Evolutionary conservation across 768 basidiomycete species (phyloP).

Genomic region (Mrakia frigida): DNA sequence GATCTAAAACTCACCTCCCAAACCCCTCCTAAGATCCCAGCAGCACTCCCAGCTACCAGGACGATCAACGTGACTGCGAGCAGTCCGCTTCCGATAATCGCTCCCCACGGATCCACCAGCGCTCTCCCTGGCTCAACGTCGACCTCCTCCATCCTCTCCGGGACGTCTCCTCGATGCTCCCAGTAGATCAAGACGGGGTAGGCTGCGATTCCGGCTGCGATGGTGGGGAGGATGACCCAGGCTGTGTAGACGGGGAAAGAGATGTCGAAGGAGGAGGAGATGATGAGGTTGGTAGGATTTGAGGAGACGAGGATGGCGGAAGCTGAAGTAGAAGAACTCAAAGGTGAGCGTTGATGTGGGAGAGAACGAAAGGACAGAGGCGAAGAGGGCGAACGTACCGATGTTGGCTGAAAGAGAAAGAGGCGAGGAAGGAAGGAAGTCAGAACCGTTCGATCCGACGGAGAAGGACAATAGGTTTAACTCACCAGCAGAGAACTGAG

Average conservation of each 20-base stretch:
- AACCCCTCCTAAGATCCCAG: constrained; percentile 40
- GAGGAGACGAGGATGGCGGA: constrained; percentile 65
- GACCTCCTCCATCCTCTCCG: constrained; percentile 36
- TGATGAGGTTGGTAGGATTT: constrained; percentile 88
- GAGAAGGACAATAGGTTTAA: no score
- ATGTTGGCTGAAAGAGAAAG: background rate
- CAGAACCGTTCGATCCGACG: background rate
- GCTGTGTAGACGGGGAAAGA: constrained; percentile 73
- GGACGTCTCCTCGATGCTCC: constrained; percentile 34
- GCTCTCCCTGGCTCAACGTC: constrained; percentile 54
- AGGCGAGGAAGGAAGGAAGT: background rate
- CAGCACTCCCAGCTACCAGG: constrained; percentile 65
- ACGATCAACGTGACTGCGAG: constrained; percentile 64
- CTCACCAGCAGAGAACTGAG: constrained; percentile 44
- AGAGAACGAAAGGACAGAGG: constrained; percentile 62
- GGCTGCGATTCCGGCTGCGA: constrained; percentile 58
- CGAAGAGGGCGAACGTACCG: background rate
- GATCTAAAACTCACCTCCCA: constrained; percentile 36
- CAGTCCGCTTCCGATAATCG: constrained; percentile 64
- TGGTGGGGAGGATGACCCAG: constrained; percentile 74
- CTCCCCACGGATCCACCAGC: constrained; percentile 68
- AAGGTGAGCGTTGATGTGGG: constrained; percentile 51
- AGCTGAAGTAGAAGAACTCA: constrained; percentile 42
- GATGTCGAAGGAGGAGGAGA: constrained; percentile 56
- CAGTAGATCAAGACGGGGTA: constrained; percentile 49